phyloP scores from a whole-genome alignment of 2,329 filamentous ascomycete species.

The Alternaria gaisen region DNA sequence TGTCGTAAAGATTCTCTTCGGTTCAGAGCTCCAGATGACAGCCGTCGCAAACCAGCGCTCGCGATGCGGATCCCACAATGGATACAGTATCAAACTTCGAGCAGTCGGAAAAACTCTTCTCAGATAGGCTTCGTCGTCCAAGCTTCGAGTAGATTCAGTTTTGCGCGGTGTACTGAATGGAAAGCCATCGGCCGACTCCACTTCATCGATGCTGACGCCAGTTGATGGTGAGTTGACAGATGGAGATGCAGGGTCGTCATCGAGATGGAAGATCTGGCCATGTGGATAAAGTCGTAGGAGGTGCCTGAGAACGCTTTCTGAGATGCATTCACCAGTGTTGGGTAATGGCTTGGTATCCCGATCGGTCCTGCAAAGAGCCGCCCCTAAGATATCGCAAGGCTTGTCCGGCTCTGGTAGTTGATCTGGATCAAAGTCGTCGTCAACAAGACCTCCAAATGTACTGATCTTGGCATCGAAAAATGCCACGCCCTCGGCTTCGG shows the following conservation, averaged over 20 bases:
- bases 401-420: slow-evolving; percentile 45
- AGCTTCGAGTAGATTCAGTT: slow-evolving; percentile 40
- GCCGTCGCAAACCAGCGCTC: slow-evolving; percentile 51
- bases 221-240: slow-evolving; percentile 29
- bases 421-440: slow-evolving; percentile 46
- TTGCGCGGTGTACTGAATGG: slow-evolving; percentile 34
- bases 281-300: slow-evolving; percentile 46
- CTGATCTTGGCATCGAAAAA: slow-evolving; percentile 53
- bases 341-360: slow-evolving; percentile 19
- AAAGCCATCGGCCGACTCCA: slow-evolving; percentile 34
- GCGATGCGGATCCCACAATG: slow-evolving; percentile 52
- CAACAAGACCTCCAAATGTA: slow-evolving; percentile 49
- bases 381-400: slow-evolving; percentile 43
- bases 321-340: slow-evolving; percentile 34
- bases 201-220: slow-evolving; percentile 15
- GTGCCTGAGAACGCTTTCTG: slow-evolving; percentile 45
- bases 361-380: slow-evolving; percentile 32
- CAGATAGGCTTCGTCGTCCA: slow-evolving; percentile 47
- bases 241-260: slow-evolving; percentile 32
- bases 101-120: slow-evolving; percentile 48
- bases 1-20: slow-evolving; percentile 49
- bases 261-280: slow-evolving; percentile 52
- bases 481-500: slow-evolving; percentile 48
- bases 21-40: slow-evolving; percentile 50
- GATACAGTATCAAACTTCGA: slow-evolving; percentile 50